A percentile compares a stretch with the other conserved stretches of the same genome.
phyloP scores from a whole-genome alignment of 805 yeast genomes.

The Kuraishia floccosa region DNA sequence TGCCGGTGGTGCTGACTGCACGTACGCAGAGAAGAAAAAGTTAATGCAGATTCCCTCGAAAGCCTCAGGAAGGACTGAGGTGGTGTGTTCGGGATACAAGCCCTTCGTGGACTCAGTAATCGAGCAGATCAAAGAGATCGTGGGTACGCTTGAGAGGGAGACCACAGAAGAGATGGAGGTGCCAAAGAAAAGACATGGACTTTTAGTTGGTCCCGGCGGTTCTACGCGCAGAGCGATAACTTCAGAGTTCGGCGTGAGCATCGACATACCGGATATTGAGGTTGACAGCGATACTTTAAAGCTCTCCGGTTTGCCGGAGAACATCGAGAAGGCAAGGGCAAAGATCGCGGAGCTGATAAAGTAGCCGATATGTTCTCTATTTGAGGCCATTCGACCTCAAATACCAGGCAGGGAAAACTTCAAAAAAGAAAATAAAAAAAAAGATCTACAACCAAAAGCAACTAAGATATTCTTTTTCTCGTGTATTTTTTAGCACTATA shows the following conservation, averaged over 20 bases:
- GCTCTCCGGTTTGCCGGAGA: constrained; percentile 56
- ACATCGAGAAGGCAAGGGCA: constrained; percentile 49
- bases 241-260: constrained; percentile 48
- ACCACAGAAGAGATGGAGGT: constrained; percentile 40
- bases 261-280: constrained; percentile 57
- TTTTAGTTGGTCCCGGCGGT: constrained; percentile 77
- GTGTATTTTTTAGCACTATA: too few relatives aligned
- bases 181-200: constrained; percentile 64
- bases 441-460: too few relatives aligned
- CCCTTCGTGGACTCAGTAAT: constrained; percentile 59
- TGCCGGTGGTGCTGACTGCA: constrained; percentile 62
- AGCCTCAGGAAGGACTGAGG: constrained; percentile 42
- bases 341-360: constrained; percentile 50
- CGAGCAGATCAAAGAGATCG: constrained; percentile 48
- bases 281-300: constrained; percentile 38
- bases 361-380: constrained; percentile 14
- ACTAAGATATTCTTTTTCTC: too few relatives aligned
- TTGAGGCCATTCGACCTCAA: too few relatives aligned
- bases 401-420: background rate
- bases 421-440: background rate
- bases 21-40: constrained; percentile 34
- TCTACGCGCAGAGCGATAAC: constrained; percentile 61
- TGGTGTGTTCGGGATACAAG: constrained; percentile 69
- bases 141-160: constrained; percentile 52
- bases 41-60: constrained; percentile 61